A percentile compares a stretch with the other conserved stretches of the same genome.
Conservation (phyloP, 2,329 filamentous ascomycete species). For the Xylariomycetidae sp. region DNA sequence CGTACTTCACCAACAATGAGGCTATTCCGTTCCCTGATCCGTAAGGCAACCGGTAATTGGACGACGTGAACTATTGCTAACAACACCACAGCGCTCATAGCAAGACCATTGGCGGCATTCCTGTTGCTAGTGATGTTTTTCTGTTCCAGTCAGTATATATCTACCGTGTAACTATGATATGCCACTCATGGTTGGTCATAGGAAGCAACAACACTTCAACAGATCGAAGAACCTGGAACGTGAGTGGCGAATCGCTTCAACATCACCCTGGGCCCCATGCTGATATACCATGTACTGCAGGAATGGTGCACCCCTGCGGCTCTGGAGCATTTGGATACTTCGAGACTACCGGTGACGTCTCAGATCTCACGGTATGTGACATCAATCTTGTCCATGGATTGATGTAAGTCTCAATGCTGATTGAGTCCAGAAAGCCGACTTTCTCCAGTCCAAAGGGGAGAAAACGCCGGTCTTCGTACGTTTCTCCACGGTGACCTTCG, state of each 20-base stretch:
- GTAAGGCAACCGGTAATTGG: no score
- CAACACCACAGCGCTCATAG: slow-evolving; percentile 39
- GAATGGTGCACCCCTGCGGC: slow-evolving; percentile 22
- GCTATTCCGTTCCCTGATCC: slow-evolving; percentile 45
- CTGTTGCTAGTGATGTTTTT: slow-evolving; percentile 43
- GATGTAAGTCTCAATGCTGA: no score
- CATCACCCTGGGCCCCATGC: no score
- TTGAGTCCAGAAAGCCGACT: slow-evolving; percentile 15
- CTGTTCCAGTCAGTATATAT: no score
- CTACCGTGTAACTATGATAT: no score
- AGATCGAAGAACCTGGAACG: slow-evolving; percentile 46
- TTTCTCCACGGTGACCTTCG: slow-evolving; percentile 39
- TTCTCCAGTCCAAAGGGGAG: slow-evolving; percentile 38
- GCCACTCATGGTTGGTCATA: no score
- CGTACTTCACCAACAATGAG: slow-evolving; percentile 51
- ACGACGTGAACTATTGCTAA: no score
- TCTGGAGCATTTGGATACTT: slow-evolving; percentile 41
- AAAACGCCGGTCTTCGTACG: slow-evolving; percentile 49
- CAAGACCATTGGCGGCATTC: slow-evolving; percentile 47
- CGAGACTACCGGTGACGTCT: slow-evolving; percentile 29
- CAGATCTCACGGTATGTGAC: no score
- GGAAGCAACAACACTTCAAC: slow-evolving; percentile 49
- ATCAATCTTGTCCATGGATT: no score
- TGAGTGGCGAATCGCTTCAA: no score
- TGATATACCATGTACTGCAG: no score